These are phyloP conservation scores for Talaromyces sp. DNA, from an alignment of 2,329 filamentous ascomycete species.

Conservation along the genomic window DNA sequence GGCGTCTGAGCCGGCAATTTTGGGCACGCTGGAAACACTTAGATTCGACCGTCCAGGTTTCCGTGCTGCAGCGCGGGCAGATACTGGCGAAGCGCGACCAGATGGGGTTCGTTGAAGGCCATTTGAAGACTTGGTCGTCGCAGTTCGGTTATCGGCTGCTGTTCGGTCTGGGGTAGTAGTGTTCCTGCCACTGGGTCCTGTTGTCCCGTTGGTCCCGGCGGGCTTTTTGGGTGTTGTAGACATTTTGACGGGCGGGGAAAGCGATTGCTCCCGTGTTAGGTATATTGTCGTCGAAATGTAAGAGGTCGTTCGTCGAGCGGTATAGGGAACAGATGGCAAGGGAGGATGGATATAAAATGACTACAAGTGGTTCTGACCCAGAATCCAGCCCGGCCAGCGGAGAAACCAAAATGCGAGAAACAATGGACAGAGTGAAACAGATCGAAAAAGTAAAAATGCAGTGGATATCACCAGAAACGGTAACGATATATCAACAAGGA, in stretches of 20 bases:
- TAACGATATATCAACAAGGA: not conserved
- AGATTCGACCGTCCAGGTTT: slow-evolving; percentile 49
- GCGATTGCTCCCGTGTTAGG: slow-evolving; percentile 3
- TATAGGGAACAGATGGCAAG: slow-evolving; percentile 1
- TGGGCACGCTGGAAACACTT: slow-evolving; percentile 44
- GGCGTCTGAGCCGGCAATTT: slow-evolving; percentile 39
- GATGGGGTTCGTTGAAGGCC: slow-evolving; percentile 61
- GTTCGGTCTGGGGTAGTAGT: slow-evolving; percentile 29
- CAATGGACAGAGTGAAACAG: not conserved
- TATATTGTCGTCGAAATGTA: not conserved
- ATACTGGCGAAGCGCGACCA: slow-evolving; percentile 58
- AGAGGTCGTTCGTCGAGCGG: not conserved
- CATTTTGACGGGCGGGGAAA: slow-evolving; percentile 4
- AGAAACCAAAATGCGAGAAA: slow-evolving; percentile 3
- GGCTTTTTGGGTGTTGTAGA: slow-evolving; percentile 15
- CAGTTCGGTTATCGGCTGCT: slow-evolving; percentile 30
- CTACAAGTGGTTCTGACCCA: slow-evolving; percentile 3
- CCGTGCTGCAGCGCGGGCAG: slow-evolving; percentile 67
- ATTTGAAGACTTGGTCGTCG: slow-evolving; percentile 41
- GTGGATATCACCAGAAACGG: not conserved
- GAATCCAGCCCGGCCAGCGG: slow-evolving; percentile 14
- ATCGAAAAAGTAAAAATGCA: slow-evolving; percentile 1
- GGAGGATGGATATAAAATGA: not conserved
- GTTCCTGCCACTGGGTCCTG: slow-evolving; percentile 47
- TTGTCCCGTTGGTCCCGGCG: slow-evolving; percentile 4